Conservation (phyloP, 176 grass and related monocot species). For the Elaeis guineensis region DNA sequence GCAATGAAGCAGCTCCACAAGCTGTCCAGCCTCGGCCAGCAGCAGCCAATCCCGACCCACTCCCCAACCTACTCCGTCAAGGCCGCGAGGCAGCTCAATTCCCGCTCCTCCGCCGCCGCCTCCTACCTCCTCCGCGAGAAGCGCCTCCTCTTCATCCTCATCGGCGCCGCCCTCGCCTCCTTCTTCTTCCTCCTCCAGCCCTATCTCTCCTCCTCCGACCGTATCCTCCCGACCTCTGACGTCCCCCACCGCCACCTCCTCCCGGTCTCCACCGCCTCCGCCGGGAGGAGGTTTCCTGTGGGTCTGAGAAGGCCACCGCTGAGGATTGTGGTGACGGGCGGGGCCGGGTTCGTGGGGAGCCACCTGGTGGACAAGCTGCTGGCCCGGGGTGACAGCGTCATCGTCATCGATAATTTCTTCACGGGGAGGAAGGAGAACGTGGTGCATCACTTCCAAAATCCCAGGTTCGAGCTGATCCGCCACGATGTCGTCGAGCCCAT, state of each 20-base stretch:
- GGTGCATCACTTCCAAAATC: no score
- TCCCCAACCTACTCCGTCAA: conserved; percentile 39
- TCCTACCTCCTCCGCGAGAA: conserved; percentile 90
- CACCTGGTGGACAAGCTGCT: no score
- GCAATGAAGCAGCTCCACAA: conserved; percentile 76
- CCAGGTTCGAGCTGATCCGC: no score
- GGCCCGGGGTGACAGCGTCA: no score
- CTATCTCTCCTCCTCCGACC: conserved; percentile 34
- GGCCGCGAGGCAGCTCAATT: conserved; percentile 20
- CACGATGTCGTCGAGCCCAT: conserved; percentile 67
- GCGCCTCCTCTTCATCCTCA: conserved; percentile 86
- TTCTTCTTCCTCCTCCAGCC: conserved; percentile 90
- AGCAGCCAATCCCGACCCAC: conserved; percentile 2
- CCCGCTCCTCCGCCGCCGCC: conserved; percentile 45
- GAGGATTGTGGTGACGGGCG: background rate
- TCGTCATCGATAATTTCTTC: no score
- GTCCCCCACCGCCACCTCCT: conserved; percentile 29
- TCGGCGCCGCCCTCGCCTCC: conserved; percentile 90
- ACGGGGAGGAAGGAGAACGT: no score
- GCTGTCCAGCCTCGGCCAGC: conserved; percentile 12
- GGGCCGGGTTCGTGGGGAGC: no score
- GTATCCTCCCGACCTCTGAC: conserved; percentile 1
- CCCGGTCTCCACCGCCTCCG: background rate
- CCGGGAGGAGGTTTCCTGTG: conserved; percentile 19
- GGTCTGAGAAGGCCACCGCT: conserved; percentile 29